Base-by-base conservation (phyloP, 345 rosid species). In the Aquilaria yunnanensis region DNA sequence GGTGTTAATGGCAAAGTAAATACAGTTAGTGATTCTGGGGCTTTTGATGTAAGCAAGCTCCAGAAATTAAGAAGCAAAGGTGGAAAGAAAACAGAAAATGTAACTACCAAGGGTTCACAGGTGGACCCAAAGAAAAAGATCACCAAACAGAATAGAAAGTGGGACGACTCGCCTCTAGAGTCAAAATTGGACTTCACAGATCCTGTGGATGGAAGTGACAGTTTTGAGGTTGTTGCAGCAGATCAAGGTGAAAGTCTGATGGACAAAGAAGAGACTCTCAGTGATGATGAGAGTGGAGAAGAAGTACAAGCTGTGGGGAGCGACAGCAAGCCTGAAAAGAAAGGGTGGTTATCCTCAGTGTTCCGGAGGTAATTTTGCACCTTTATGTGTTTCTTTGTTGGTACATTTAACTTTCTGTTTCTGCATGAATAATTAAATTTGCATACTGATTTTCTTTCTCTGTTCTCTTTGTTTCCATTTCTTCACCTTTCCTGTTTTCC, bases 201-300 rank as follows among this genome's bases (percentile, higher is more conserved):
- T 75, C 84, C 87, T 47, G 75, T 74, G 12, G 90, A 68, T 59
- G 85, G 68, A 67, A 68, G 66, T 67, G 84, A 70, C 67, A 78
- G 76, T 63, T 57, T 81, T 29, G 87, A 82, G 37, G 82, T 77
- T 64, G 87, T 80, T 80, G 85, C 83, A 70, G 88, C 92, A 70
- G 81, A 83, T 75, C 88, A 83, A 58, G 99, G 97, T 57, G 91
- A 86, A 74, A 94, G 99, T 78, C 88, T 94, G 99, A 94, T 94
- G 99, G 99, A 94, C 63, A 74, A 85, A 61, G 97, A 90, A 70
- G 99, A 94, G 79, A 64, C 87, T 73, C 14, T 91, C 31, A 85
- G 96, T 59, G 89, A 96, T 76, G 99, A 88, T 48, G 84, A 87
- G 67, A 96, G 90, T 70, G 70, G 67, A 72, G 99, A 91, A 75